These are phyloP conservation scores for Nematodospora anomalae DNA, from an alignment of 1,139 yeast species.

Conservation along the genomic window DNA sequence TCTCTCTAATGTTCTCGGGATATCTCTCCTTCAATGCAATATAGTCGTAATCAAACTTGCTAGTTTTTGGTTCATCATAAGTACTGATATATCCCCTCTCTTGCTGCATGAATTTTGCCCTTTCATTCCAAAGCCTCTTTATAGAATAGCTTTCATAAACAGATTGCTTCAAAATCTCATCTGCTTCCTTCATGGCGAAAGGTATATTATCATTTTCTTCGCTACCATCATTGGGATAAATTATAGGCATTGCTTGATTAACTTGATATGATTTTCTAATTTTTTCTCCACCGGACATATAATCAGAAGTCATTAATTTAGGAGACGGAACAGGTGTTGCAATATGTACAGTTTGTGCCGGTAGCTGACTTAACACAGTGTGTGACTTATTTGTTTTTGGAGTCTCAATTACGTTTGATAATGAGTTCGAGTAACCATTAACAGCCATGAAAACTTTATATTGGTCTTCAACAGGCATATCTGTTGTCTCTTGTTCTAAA, in stretches of 20 bases:
- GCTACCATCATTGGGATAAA: slow-evolving; percentile 52
- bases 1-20: slow-evolving; percentile 35
- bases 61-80: slow-evolving; percentile 18
- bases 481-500: slow-evolving; percentile 8
- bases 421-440: slow-evolving; percentile 46
- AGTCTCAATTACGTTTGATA: slow-evolving; percentile 58
- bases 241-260: slow-evolving; percentile 75
- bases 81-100: slow-evolving; percentile 66
- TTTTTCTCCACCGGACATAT: slow-evolving; percentile 60
- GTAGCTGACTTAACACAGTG: slow-evolving; percentile 54
- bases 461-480: slow-evolving; percentile 19
- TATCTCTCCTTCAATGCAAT: slow-evolving; percentile 20
- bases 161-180: slow-evolving; percentile 55
- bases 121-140: slow-evolving; percentile 69
- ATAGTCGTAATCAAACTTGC: slow-evolving; percentile 25
- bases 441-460: slow-evolving; percentile 43
- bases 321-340: slow-evolving; percentile 94
- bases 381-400: slow-evolving; percentile 59
- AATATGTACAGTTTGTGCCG: slow-evolving; percentile 68
- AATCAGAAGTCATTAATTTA: slow-evolving; percentile 60
- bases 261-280: slow-evolving; percentile 74
- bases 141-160: slow-evolving; percentile 66
- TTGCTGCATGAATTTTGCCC: slow-evolving; percentile 66
- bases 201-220: slow-evolving; percentile 51
- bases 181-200: slow-evolving; percentile 75